Evolutionary conservation across 1,284 basidiomycete genomes (phyloP), one percentile per base, ranked within the genome.

Genomic region (Marasmius fiardii): DNA sequence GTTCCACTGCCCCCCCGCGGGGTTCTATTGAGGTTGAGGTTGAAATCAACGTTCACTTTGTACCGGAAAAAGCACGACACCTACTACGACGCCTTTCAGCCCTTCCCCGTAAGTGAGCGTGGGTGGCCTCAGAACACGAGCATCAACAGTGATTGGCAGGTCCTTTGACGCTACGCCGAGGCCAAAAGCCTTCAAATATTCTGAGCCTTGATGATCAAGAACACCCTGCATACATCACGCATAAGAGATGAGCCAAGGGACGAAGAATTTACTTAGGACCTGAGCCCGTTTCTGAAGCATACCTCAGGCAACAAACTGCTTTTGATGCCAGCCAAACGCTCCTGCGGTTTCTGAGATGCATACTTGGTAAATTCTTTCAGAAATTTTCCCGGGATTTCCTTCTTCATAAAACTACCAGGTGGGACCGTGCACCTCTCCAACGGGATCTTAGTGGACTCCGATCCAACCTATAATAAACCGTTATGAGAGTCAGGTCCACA

Each of bases 311-410:
- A 12, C 16, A 49, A 33, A 49, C 47, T 31, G 4, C 33, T 26
- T 33, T 33, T 26, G 14, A 49, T 49, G 31, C 31, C 20, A 26
- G 47, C 26, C 12, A 49, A 11, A 14, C 83, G 77, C 0, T 80
- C 77, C 0, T 65, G 53, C 0, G 82, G 82, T 51, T 57, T 71
- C 68, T 80, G 80, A 0, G 82, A 85, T 0, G 83, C 76, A 61
- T 86, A 86, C 0, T 76, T 72, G 2, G 84, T 70, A 2, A 86
- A 77, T 1, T 75, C 71, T 35, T 74, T 77, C 0, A 78, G 82
- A 61, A 77, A 77, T 58, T 82, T 78, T 0, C 79, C 69, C 0
- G 84, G 83, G 0, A 86, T 71, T 53, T 83, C 80, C 58, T 82
- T 84, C 7, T 54, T 51, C 21, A 62, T 52, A 45, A 85, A 78